A percentile compares a stretch with the other conserved stretches of the same genome.
These are phyloP conservation scores for Dacryopinax spathularia DNA, from an alignment of 768 basidiomycete genomes.

Conservation along the genomic window DNA sequence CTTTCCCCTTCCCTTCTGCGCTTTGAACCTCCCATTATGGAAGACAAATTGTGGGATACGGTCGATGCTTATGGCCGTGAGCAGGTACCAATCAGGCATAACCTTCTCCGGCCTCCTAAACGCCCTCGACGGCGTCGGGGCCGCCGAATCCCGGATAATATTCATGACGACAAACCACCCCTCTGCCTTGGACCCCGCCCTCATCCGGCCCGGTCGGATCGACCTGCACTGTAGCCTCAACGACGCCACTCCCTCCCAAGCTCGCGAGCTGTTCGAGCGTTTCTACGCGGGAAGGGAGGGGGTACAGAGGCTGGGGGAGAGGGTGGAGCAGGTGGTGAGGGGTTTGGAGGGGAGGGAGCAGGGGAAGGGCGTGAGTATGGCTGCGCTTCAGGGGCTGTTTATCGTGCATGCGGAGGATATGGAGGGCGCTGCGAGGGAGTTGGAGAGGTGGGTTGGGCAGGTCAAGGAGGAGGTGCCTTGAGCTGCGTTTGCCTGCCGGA, in stretches of 20 bases:
- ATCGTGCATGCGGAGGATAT: conserved; percentile 43
- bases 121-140: conserved; percentile 92
- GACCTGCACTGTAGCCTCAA: conserved; percentile 73
- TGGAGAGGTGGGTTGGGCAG: too few relatives aligned
- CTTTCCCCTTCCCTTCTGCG: background rate
- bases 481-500: too few relatives aligned
- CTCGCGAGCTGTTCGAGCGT: conserved; percentile 55
- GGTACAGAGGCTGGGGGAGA: conserved; percentile 34
- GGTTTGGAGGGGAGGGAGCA: conserved; percentile 34
- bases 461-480: too few relatives aligned
- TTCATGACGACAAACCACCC: conserved; percentile 99
- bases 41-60: too few relatives aligned
- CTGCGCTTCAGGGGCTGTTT: conserved; percentile 86
- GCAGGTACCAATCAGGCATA: conserved; percentile 82
- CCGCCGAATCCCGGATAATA: conserved; percentile 92
- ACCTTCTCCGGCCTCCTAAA: conserved; percentile 98
- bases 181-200: conserved; percentile 75
- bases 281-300: conserved; percentile 53
- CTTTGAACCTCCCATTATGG: background rate
- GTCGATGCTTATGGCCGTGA: background rate
- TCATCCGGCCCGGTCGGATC: conserved; percentile 90
- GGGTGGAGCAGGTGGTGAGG: conserved; percentile 42
- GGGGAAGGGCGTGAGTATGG: conserved; percentile 76
- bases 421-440: conserved; percentile 13
- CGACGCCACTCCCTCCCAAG: conserved; percentile 75